Conservation (phyloP, 805 yeast species). For the Ogataea trehaloabstinens region DNA sequence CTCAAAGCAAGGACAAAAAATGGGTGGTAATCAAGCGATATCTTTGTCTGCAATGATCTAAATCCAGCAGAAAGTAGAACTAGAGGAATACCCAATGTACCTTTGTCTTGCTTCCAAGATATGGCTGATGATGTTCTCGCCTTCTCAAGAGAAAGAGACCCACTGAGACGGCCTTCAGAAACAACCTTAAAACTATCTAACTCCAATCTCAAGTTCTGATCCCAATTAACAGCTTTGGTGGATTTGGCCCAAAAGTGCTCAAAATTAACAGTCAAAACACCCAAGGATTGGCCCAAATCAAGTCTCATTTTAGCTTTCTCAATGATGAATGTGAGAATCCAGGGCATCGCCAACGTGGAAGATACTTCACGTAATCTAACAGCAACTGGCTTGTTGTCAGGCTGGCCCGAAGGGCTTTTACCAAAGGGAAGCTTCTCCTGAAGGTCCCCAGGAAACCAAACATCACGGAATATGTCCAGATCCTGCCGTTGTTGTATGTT, state of each 20-base stretch:
- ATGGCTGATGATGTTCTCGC: constrained; percentile 62
- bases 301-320: constrained; percentile 52
- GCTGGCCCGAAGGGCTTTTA: constrained; percentile 2
- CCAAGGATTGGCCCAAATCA: constrained; percentile 83
- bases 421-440: constrained; percentile 21
- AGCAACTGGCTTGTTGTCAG: constrained; percentile 35
- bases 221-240: constrained; percentile 63
- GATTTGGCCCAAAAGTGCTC: constrained; percentile 69
- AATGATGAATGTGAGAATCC: constrained; percentile 62
- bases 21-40: constrained; percentile 82
- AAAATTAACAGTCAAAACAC: constrained; percentile 53
- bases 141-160: constrained; percentile 50
- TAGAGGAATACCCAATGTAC: constrained; percentile 56
- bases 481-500: constrained; percentile 88
- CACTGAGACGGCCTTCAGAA: constrained; percentile 81
- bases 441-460: constrained; percentile 64
- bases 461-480: constrained; percentile 73
- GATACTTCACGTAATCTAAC: constrained; percentile 55
- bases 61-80: constrained; percentile 61
- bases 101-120: constrained; percentile 57
- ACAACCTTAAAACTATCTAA: constrained; percentile 48
- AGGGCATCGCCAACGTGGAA: constrained; percentile 66
- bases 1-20: constrained; percentile 63
- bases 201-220: constrained; percentile 66
- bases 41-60: constrained; percentile 52